Evolutionary conservation across 2,329 filamentous ascomycete genomes (phyloP).

Genomic region (Teratosphaeria destructans): DNA sequence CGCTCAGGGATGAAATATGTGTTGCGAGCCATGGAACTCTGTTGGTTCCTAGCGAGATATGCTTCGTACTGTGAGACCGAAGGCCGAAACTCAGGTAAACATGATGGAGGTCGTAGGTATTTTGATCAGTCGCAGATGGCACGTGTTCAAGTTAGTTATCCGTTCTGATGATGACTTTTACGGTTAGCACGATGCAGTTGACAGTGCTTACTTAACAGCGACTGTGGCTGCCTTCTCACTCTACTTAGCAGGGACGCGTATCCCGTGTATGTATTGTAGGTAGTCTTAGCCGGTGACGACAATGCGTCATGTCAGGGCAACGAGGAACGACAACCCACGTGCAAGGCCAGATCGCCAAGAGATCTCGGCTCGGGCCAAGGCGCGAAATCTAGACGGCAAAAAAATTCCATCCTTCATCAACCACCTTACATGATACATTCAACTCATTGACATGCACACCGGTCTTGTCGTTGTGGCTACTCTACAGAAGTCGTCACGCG

Average conservation of each 20-base stretch:
- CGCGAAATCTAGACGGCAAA: too few relatives aligned
- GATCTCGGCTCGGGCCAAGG: background rate
- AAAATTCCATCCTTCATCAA: too few relatives aligned
- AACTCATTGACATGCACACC: too few relatives aligned
- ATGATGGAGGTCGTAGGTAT: background rate
- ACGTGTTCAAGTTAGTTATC: background rate
- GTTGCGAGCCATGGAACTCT: conserved; percentile 17
- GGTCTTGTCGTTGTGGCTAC: background rate
- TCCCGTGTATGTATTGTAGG: background rate
- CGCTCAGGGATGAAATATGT: conserved; percentile 18
- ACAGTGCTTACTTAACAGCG: background rate
- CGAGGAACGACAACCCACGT: background rate
- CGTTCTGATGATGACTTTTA: background rate
- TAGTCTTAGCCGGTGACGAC: background rate
- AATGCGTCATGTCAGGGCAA: background rate
- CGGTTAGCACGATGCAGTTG: background rate
- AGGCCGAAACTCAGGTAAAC: background rate
- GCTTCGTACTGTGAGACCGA: background rate
- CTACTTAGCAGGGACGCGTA: background rate
- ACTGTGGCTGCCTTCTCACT: background rate
- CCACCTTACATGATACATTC: too few relatives aligned
- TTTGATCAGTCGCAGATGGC: background rate
- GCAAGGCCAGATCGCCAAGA: background rate
- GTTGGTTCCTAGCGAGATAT: background rate
- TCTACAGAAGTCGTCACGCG: background rate